Evolutionary conservation across 805 yeast genomes (phyloP).

Genomic region (Candida sithepensis): DNA sequence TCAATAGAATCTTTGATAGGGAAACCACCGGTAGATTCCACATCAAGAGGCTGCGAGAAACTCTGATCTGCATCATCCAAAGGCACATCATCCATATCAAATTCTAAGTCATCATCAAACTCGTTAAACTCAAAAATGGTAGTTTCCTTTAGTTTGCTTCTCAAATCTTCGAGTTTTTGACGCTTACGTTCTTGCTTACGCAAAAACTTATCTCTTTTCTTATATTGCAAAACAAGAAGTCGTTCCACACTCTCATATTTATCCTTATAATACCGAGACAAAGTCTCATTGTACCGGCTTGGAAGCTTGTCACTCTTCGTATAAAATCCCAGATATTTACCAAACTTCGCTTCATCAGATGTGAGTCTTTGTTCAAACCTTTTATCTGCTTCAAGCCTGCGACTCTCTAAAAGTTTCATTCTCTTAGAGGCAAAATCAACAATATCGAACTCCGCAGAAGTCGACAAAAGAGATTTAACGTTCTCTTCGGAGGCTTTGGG

Average conservation of each 20-base stretch:
- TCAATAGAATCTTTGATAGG: background rate
- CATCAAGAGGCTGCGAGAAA: background rate
- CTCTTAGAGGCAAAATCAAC: constrained; percentile 54
- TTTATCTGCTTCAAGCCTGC: constrained; percentile 31
- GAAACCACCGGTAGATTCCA: background rate
- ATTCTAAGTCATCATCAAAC: constrained; percentile 29
- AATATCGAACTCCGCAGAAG: constrained; percentile 44
- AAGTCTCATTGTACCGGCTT: constrained; percentile 15
- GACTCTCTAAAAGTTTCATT: constrained; percentile 32
- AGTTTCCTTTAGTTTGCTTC: constrained; percentile 16
- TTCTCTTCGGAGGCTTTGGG: constrained; percentile 4
- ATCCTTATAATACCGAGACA: constrained; percentile 15
- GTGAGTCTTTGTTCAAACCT: constrained; percentile 30
- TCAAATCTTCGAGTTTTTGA: constrained; percentile 23
- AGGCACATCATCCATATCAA: constrained; percentile 26
- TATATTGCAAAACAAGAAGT: constrained; percentile 32
- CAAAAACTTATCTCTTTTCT: constrained; percentile 26
- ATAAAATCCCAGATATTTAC: constrained; percentile 31
- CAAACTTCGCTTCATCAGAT: constrained; percentile 31
- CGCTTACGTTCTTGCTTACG: constrained; percentile 27
- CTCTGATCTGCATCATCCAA: constrained; percentile 11
- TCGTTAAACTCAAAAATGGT: constrained; percentile 18
- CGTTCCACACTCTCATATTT: constrained; percentile 21
- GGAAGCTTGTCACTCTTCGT: constrained; percentile 22
- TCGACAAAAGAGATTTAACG: background rate